Evolutionary conservation across 345 rosid species (phyloP).

Genomic region (Fremontodendron californicum): DNA sequence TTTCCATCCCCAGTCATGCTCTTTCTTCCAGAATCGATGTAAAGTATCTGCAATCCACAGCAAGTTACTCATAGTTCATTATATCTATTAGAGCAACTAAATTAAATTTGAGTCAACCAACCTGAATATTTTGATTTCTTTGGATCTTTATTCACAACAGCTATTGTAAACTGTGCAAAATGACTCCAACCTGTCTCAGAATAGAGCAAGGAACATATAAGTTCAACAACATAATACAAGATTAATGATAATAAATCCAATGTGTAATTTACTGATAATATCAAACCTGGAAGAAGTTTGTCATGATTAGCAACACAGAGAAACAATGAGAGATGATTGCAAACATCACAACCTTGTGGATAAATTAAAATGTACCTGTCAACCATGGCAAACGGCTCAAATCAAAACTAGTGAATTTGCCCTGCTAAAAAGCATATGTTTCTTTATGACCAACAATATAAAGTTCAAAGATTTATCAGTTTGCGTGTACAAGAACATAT

Average conservation of each 20-base stretch:
- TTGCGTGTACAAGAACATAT: neutral
- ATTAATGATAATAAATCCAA: neutral
- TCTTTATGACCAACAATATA: neutral
- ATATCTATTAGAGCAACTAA: neutral
- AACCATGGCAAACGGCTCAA: conserved; percentile 15
- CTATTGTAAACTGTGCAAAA: conserved; percentile 94
- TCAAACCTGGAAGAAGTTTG: conserved; percentile 90
- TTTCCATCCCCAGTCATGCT: conserved; percentile 98
- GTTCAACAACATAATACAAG: conserved; percentile 6
- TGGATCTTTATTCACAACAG: conserved; percentile 84
- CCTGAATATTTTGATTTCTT: conserved; percentile 91
- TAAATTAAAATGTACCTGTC: conserved; percentile 84
- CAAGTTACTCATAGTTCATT: conserved; percentile 24
- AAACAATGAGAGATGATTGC: conserved; percentile 87
- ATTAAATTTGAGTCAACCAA: conserved; percentile 29
- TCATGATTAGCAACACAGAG: conserved; percentile 90
- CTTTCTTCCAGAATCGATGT: conserved; percentile 89
- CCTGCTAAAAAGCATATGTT: neutral
- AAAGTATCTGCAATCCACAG: conserved; percentile 59
- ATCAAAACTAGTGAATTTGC: conserved; percentile 4
- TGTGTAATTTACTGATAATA: neutral
- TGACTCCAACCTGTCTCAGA: conserved; percentile 83
- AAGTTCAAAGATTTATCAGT: neutral
- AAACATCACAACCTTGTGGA: conserved; percentile 90
- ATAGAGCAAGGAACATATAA: conserved; percentile 8